Base-by-base conservation (phyloP, 139 green algal species). In the Chlorella sp. region DNA sequence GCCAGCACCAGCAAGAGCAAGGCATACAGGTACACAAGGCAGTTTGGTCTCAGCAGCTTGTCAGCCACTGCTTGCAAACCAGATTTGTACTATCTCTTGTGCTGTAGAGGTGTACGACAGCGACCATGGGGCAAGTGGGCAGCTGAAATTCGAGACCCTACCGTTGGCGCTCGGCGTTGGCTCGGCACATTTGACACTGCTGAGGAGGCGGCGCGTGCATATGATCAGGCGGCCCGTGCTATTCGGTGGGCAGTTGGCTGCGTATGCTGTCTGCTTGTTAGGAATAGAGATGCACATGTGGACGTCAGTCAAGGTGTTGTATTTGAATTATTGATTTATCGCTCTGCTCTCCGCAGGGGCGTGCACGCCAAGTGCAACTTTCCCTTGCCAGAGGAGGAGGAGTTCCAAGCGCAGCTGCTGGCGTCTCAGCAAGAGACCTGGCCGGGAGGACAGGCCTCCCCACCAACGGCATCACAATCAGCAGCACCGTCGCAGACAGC, bases 121-220 rank as follows among this genome's bases (percentile, higher is more conserved):
- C 89, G 97, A 43, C 97, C 97, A 11, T 99, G 97, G 97, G 97
- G 97, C 69, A 99, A 99, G 82, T 97, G 93, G 95, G 97, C 97
- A 14, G 97, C 97, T 16, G 97, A 99, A 90, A 99, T 99, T 74
- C 85, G 97, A 30, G 97, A 99, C 84, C 97, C 97, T 2, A 97
- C 92, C 17, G 89, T 96, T 3, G 95, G 97, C 0, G 91, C 94
- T 0, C 83, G 95, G 13, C 92, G 94, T 87, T 99, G 97, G 97
- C 92, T 99, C 34, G 97, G 97, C 77, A 99, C 97, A 0, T 99
- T 98, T 82, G 95, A 99, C 88, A 98, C 95, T 11, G 95, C 97
- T 40, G 97, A 98, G 78, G 95, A 98, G 78, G 97, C 96, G 41
- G 97, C 97, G 0, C 89, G 94, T 17, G 96, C 97, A 0, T 99